phyloP scores from a whole-genome alignment of 164 flowering plant genomes.

The Brasenia schreberi region DNA sequence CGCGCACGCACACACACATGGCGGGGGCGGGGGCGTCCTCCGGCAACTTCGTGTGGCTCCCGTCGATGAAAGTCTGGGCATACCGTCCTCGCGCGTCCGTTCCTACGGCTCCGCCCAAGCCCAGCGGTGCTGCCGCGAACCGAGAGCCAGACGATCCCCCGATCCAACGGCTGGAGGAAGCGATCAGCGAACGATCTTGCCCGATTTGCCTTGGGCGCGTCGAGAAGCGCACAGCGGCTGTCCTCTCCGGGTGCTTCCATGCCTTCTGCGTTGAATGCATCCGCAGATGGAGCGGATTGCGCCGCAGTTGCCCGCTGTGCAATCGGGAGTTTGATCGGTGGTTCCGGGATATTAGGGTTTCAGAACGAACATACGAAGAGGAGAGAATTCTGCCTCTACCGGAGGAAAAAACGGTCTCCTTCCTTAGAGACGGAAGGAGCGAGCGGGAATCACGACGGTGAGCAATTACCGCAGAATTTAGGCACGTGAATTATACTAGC shows the following conservation, averaged over 20 bases:
- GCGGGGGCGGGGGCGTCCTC: not conserved
- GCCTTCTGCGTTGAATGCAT: constrained; percentile 53
- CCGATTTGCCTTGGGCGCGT: constrained; percentile 43
- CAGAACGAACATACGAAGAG: constrained; percentile 16
- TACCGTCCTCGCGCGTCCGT: not conserved
- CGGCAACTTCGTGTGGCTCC: not conserved
- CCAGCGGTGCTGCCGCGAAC: not conserved
- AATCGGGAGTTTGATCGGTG: constrained; percentile 36
- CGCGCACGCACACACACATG: too few relatives aligned
- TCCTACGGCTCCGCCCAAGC: not conserved
- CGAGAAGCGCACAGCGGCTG: constrained; percentile 23
- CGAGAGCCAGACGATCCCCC: constrained; percentile 2
- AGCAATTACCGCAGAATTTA: not conserved
- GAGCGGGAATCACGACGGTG: not conserved
- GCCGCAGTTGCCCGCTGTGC: constrained; percentile 64
- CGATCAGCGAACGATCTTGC: constrained; percentile 33
- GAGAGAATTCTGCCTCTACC: constrained; percentile 15
- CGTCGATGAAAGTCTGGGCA: not conserved
- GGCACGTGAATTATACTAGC: too few relatives aligned
- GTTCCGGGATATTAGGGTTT: constrained; percentile 25
- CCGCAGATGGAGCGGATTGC: constrained; percentile 46
- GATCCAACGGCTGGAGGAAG: constrained; percentile 2
- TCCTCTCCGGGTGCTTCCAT: constrained; percentile 35
- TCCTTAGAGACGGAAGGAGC: not conserved
- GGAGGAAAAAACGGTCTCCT: constrained; percentile 1